phyloP scores from a whole-genome alignment of 805 yeast species.

The Saturnispora halmiae region DNA sequence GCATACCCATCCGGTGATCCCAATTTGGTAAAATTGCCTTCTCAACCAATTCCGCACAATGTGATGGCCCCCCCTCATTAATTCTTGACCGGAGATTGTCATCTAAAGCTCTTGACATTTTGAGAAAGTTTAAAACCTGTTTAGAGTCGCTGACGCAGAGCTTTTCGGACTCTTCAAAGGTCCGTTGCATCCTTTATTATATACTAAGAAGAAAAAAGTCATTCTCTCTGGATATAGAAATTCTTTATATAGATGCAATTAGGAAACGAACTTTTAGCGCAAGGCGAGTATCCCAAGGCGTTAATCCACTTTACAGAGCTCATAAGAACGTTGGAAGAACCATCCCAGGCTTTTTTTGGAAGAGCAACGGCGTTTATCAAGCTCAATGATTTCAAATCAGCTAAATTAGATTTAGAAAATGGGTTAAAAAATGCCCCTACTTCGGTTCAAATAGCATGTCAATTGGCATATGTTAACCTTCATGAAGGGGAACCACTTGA shows the following conservation, averaged over 20 bases:
- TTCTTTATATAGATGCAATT: neutral
- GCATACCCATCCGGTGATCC: constrained; percentile 32
- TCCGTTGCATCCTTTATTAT: neutral
- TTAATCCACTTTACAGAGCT: neutral
- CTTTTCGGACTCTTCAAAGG: constrained; percentile 5
- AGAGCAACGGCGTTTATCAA: constrained; percentile 3
- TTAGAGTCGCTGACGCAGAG: constrained; percentile 28
- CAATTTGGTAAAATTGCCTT: constrained; percentile 25
- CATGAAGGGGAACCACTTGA: constrained; percentile 2
- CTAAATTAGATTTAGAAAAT: neutral
- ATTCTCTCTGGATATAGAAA: neutral
- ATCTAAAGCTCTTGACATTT: constrained; percentile 34
- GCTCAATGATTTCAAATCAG: constrained; percentile 4
- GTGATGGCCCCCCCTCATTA: constrained; percentile 28
- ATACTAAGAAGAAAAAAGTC: no score
- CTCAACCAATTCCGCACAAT: constrained; percentile 21
- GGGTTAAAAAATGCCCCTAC: neutral
- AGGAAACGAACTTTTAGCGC: neutral
- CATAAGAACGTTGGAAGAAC: neutral
- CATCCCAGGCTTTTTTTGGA: neutral
- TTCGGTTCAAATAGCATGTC: neutral
- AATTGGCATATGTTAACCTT: constrained; percentile 4
- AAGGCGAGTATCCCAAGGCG: constrained; percentile 1
- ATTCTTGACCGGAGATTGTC: constrained; percentile 38
- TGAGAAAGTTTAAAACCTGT: constrained; percentile 30